Base-by-base conservation (phyloP, 1,284 basidiomycete species). In the Microbotryomycetes sp. region DNA sequence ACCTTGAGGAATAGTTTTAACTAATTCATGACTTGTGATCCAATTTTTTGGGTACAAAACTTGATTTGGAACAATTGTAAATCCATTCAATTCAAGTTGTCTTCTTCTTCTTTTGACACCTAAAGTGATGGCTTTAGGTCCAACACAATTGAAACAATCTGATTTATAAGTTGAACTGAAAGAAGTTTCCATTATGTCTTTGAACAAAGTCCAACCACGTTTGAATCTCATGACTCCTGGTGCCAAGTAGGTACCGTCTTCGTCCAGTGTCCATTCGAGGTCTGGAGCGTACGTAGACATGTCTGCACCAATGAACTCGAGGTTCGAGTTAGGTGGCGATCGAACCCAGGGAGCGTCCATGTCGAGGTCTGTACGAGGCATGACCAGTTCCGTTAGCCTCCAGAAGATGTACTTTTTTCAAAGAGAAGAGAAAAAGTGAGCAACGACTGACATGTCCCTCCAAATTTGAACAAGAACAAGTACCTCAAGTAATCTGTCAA, bases 231-330 rank as follows among this genome's bases (percentile, higher is more conserved):
- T 69, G 2, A 63, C 60, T 15, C 59, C 54, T 0, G 60, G 62
- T 1, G 67, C 62, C 42, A 69, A 63, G 60, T 64, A 65, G 47
- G 56, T 56, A 12, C 67, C 67, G 30, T 64, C 61, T 31, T 69
- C 67, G 63, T 69, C 67, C 54, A 67, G 62, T 19, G 60, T 63
- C 65, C 65, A 67, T 19, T 56, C 56, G 56, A 65, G 50, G 55
- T 67, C 65, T 47, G 48, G 49, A 15, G 60, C 60, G 28, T 63
- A 36, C 14, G 65, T 64, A 25, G 62, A 58, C 26, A 57, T 48
- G 32, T 63, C 63, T 23, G 65, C 56, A 28, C 65, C 60, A 59
- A 67, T 59, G 49, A 59, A 67, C 52, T 69, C 63, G 54, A 69
- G 30, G 9, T 61, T 57, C 6, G 63, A 55, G 45, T 65, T 23